Base-by-base conservation (phyloP, 106 monocot genomes). In the Agapanthus africanus region DNA sequence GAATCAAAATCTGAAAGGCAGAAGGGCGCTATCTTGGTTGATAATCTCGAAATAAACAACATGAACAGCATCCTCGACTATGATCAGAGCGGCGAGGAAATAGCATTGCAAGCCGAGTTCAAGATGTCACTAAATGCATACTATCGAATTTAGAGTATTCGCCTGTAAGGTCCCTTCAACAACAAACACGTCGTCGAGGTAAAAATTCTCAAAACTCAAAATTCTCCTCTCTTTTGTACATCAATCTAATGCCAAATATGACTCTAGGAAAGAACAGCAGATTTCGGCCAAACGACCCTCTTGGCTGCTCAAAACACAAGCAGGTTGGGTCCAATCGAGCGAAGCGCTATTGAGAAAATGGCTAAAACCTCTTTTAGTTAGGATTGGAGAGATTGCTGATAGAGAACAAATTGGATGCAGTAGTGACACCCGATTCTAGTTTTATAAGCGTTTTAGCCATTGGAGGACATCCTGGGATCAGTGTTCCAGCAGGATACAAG, bases 121-220 rank as follows among this genome's bases (percentile, higher is more conserved):
- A 87, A 92, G 79, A 11, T 80, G 6, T 59, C 70, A 6, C 49
- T 87, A n/a, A 85, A 85, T 22, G 50, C 40, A 0, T 91, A 88
- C 80, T 88, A 18, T 54, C 82, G 11, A 66, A 87, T 22, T 57
- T 91, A 34, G 8, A 63, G 2, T 22, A 19, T 30, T 87, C 88
- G 0, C 82, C 79, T 4, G 80, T 91, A 7, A 82, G 82, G 30
- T 78, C 88, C 57, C 78, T 91, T 79, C 87, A 88, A 73, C 54
- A 76, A 46, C 60, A 80, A 2, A n/a, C 79, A 88, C 50, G 39
- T 27, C 0, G 27, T 65, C 1, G 76, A 84, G 82, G 84, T 91
- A 78, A 66, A n/a, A n/a, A n/a, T n/a, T n/a, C n/a, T n/a, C n/a
- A n/a, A n/a, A n/a, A n/a, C n/a, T n/a, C n/a, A n/a, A n/a, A n/a